Conservation (phyloP, 805 yeast species). For the Groenewaldozyma salmanticensis region DNA sequence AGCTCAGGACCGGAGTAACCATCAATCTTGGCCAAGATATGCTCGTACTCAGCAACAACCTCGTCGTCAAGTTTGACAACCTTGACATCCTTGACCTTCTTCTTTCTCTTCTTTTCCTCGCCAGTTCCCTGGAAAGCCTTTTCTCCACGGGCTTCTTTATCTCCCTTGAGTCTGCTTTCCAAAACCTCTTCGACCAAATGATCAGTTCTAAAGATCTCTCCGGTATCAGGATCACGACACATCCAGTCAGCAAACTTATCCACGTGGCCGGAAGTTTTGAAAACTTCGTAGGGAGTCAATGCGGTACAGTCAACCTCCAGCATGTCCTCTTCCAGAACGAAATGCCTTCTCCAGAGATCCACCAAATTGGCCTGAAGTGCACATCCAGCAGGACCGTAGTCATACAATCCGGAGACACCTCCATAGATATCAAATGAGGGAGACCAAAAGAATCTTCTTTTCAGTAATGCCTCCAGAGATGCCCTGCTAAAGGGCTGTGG, state of each 20-base stretch:
- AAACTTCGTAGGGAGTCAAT: constrained; percentile 95
- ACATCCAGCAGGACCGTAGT: constrained; percentile 99
- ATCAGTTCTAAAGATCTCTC: constrained; percentile 98
- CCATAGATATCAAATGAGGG: constrained; percentile 97
- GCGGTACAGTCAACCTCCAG: constrained; percentile 96
- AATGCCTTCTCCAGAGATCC: constrained; percentile 96
- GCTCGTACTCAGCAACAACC: constrained; percentile 72
- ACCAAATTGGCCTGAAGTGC: constrained; percentile 93
- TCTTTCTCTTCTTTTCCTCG: constrained; percentile 84
- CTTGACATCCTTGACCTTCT: constrained; percentile 92
- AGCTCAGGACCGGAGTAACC: constrained; percentile 89
- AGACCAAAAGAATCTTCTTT: constrained; percentile 93
- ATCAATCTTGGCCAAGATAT: constrained; percentile 78
- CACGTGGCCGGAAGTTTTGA: constrained; percentile 98
- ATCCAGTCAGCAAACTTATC: constrained; percentile 99
- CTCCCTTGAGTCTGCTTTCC: constrained; percentile 94
- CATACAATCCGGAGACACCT: constrained; percentile 96
- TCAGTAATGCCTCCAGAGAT: constrained; percentile 76
- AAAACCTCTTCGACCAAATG: constrained; percentile 96
- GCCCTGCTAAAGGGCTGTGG: constrained; percentile 60
- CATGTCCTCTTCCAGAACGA: constrained; percentile 96
- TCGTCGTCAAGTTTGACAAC: constrained; percentile 78
- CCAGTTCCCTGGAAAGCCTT: constrained; percentile 64
- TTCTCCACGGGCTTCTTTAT: constrained; percentile 90
- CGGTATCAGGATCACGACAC: constrained; percentile 92